Evolutionary conservation across 257 asterid species (phyloP).

Genomic region (Craterostigma plantagineum): DNA sequence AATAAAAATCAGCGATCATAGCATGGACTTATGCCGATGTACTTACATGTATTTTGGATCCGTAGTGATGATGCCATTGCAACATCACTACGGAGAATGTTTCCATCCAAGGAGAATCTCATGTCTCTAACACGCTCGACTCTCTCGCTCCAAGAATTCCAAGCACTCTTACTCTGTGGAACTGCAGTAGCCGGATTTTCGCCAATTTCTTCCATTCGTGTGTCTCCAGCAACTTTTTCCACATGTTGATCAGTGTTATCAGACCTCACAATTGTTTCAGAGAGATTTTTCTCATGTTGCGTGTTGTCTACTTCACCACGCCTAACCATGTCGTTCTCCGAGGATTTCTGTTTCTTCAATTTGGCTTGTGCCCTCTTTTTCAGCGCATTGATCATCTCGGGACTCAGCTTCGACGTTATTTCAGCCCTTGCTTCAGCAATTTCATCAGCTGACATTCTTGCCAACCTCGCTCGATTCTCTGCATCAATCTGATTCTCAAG

Average conservation of each 20-base stretch:
- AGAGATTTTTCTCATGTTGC: constrained; percentile 12
- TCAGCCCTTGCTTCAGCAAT: constrained; percentile 82
- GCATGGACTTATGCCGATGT: background rate
- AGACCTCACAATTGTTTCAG: constrained; percentile 12
- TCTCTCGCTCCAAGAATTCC: constrained; percentile 82
- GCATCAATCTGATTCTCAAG: constrained; percentile 68
- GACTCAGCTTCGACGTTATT: constrained; percentile 52
- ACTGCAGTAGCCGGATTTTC: constrained; percentile 13
- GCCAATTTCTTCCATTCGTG: constrained; percentile 12
- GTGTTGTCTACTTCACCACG: constrained; percentile 17
- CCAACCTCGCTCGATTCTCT: constrained; percentile 51
- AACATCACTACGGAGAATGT: constrained; percentile 21
- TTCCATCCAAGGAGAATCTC: constrained; percentile 67
- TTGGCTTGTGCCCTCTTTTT: constrained; percentile 46
- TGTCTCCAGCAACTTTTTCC: constrained; percentile 12
- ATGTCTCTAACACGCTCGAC: constrained; percentile 67
- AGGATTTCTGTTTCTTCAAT: constrained; percentile 30
- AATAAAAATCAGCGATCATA: background rate
- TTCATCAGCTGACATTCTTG: constrained; percentile 58
- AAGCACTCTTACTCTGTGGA: constrained; percentile 20
- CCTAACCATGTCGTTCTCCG: constrained; percentile 17
- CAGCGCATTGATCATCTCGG: constrained; percentile 35
- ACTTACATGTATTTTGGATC: no score
- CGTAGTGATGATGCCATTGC: constrained; percentile 17
- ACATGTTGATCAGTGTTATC: constrained; percentile 16